phyloP scores from a whole-genome alignment of 306 rosid species.

The Rosa persica region DNA sequence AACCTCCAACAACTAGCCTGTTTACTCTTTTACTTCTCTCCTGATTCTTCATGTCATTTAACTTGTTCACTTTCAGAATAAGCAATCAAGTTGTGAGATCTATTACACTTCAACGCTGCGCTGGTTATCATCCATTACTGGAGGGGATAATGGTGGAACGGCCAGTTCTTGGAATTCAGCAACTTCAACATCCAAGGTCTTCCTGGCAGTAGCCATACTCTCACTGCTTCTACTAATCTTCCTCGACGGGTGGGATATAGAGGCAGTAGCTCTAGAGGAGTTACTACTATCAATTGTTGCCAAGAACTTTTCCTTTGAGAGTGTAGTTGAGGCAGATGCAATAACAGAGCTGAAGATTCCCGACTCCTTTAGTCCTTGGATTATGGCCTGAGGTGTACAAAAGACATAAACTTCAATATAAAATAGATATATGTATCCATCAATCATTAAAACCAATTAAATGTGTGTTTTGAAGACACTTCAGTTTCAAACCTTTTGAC shows the following conservation, averaged over 20 bases:
- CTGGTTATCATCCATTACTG: conserved; percentile 42
- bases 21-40: conserved; percentile 23
- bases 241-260: conserved; percentile 69
- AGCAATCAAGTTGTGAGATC: conserved; percentile 12
- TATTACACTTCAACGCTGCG: conserved; percentile 31
- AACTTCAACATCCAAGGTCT: conserved; percentile 49
- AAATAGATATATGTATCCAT: neutral
- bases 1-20: conserved; percentile 12
- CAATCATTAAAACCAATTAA: neutral
- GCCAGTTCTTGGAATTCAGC: conserved; percentile 53
- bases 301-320: conserved; percentile 76
- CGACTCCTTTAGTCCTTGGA: conserved; percentile 83
- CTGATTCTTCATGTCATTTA: conserved; percentile 23
- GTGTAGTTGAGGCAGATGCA: conserved; percentile 64
- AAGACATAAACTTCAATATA: neutral
- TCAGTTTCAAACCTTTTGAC: neutral
- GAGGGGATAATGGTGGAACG: conserved; percentile 83
- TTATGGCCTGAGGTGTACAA: conserved; percentile 51
- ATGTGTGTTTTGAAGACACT: neutral
- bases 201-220: conserved; percentile 59
- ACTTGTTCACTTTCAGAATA: conserved; percentile 1
- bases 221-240: conserved; percentile 42
- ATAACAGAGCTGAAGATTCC: conserved; percentile 87
- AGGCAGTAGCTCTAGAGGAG: conserved; percentile 60
- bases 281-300: conserved; percentile 69